These are phyloP conservation scores for Talaromyces wortmannii DNA, from an alignment of 495 filamentous ascomycete species.

Conservation along the genomic window DNA sequence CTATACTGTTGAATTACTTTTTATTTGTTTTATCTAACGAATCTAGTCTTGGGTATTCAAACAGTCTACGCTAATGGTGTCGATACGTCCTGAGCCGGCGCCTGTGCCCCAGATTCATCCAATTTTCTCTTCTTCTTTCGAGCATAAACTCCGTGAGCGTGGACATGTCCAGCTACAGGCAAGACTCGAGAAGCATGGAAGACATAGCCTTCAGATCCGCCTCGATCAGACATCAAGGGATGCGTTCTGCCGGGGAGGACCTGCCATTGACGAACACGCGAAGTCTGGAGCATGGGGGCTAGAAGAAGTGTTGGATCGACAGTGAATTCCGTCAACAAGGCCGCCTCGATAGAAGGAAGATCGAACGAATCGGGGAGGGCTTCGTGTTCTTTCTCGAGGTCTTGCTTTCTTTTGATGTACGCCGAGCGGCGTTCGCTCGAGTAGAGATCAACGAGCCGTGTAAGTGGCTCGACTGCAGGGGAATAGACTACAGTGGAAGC, in stretches of 20 bases:
- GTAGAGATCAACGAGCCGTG: conserved; percentile 70
- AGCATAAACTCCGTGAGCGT: conserved; percentile 74
- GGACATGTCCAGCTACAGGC: conserved; percentile 68
- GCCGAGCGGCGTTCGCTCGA: conserved; percentile 67
- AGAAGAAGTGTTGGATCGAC: conserved; percentile 78
- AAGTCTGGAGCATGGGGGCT: conserved; percentile 71
- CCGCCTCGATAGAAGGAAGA: conserved; percentile 33
- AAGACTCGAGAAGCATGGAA: conserved; percentile 77
- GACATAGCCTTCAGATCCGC: conserved; percentile 85
- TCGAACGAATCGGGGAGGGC: conserved; percentile 9
- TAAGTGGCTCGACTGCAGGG: conserved; percentile 69
- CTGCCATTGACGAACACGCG: conserved; percentile 72
- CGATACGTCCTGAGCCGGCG: not conserved
- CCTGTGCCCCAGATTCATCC: conserved; percentile 7
- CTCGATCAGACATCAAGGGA: conserved; percentile 81
- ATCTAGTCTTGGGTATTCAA: no score
- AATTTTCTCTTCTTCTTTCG: conserved; percentile 43
- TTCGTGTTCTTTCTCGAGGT: conserved; percentile 19
- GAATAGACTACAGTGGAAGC: conserved; percentile 81
- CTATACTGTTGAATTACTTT: not conserved
- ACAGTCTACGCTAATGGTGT: not conserved
- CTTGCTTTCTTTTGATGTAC: conserved; percentile 45
- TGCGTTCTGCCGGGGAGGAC: conserved; percentile 89
- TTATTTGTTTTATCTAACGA: not conserved
- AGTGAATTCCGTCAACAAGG: conserved; percentile 63